Conservation (phyloP, 2,329 filamentous ascomycete genomes). For the Diplodia intermedia region DNA sequence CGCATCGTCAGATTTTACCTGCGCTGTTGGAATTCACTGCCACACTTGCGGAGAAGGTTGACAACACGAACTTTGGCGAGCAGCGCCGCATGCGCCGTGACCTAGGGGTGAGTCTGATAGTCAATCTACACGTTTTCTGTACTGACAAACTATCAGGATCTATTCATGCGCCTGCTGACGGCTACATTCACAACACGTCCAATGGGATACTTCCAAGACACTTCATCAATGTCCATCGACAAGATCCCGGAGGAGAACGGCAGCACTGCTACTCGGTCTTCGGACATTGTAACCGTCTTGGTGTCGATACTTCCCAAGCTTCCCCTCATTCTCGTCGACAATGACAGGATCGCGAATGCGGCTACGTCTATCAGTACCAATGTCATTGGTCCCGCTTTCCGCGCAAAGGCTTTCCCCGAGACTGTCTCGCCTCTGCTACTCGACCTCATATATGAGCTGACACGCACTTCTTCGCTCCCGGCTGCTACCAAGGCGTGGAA, state of each 20-base stretch:
- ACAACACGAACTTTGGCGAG: slow-evolving; percentile 97
- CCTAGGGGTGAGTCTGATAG: slow-evolving; percentile 70
- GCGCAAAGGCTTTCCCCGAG: slow-evolving; percentile 84
- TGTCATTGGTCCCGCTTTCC: slow-evolving; percentile 80
- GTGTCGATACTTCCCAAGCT: slow-evolving; percentile 80
- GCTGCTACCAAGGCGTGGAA: slow-evolving; percentile 89
- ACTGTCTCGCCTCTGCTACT: slow-evolving; percentile 77
- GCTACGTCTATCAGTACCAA: slow-evolving; percentile 82
- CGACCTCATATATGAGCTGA: slow-evolving; percentile 76
- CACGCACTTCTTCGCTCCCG: slow-evolving; percentile 64
- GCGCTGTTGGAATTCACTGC: slow-evolving; percentile 86
- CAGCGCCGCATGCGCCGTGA: slow-evolving; percentile 91
- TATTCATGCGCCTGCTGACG: slow-evolving; percentile 84
- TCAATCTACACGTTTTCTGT: background rate
- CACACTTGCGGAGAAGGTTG: slow-evolving; percentile 90
- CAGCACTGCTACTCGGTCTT: slow-evolving; percentile 38
- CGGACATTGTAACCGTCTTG: slow-evolving; percentile 79
- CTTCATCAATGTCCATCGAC: slow-evolving; percentile 20
- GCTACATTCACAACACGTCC: slow-evolving; percentile 94
- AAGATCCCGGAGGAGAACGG: slow-evolving; percentile 52
- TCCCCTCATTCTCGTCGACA: slow-evolving; percentile 81
- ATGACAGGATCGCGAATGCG: slow-evolving; percentile 80
- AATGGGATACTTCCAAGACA: slow-evolving; percentile 69
- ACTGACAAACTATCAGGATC: slow-evolving; percentile 65
- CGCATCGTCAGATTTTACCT: slow-evolving; percentile 88